A percentile compares a stretch with the other conserved stretches of the same genome.
These are phyloP conservation scores for Neonectria magnoliae DNA, from an alignment of 2,329 filamentous ascomycete species.

Conservation along the genomic window DNA sequence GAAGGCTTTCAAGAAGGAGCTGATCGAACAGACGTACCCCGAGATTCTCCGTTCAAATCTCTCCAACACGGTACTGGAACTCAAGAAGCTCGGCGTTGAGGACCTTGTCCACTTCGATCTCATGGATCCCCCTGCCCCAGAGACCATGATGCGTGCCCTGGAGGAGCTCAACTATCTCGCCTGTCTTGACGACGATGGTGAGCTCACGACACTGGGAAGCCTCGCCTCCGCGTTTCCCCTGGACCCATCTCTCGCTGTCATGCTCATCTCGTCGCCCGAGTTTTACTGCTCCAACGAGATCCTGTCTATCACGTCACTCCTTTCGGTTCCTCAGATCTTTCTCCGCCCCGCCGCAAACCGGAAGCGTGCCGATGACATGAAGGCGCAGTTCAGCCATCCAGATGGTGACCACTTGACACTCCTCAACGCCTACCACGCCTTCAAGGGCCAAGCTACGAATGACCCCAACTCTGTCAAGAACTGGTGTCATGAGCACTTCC, in stretches of 20 bases:
- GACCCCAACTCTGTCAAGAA: conserved; percentile 78
- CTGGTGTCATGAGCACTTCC: conserved; percentile 98
- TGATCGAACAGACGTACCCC: conserved; percentile 96
- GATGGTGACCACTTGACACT: conserved; percentile 97
- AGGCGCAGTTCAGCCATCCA: conserved; percentile 88
- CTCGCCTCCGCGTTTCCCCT: conserved; percentile 95
- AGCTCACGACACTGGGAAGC: conserved; percentile 85
- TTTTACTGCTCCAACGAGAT: conserved; percentile 99
- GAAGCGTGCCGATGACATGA: conserved; percentile 97
- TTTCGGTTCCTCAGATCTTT: conserved; percentile 95
- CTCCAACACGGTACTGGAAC: conserved; percentile 91
- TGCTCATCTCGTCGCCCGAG: conserved; percentile 96
- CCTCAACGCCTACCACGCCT: conserved; percentile 97
- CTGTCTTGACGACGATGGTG: conserved; percentile 95
- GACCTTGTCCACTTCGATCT: conserved; percentile 98
- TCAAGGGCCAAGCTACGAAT: conserved; percentile 74
- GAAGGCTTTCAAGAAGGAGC: conserved; percentile 93
- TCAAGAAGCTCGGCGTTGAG: conserved; percentile 96
- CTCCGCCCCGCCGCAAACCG: conserved; percentile 85
- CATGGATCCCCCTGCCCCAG: conserved; percentile 97
- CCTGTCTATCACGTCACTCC: conserved; percentile 89
- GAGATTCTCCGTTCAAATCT: conserved; percentile 96
- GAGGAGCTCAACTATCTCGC: conserved; percentile 98
- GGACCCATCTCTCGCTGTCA: conserved; percentile 92
- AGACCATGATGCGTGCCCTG: conserved; percentile 96